These are phyloP conservation scores for Apophysomyces sp. DNA, from an alignment of 371 early-diverging fungal genomes.

Conservation along the genomic window DNA sequence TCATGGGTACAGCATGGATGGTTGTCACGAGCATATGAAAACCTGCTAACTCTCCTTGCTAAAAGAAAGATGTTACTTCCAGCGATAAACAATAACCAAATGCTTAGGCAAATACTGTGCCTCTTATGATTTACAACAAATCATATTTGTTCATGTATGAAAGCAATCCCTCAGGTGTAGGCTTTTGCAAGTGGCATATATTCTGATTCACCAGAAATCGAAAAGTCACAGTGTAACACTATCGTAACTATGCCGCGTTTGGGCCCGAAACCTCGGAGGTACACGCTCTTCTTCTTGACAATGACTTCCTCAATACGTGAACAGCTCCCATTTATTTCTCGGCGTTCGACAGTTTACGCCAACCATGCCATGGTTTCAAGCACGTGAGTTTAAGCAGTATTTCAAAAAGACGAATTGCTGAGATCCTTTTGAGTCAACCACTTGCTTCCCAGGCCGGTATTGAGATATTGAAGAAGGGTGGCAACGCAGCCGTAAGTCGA, in stretches of 20 bases:
- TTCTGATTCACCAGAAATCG: no score
- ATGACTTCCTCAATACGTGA: neutral
- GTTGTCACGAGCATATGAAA: no score
- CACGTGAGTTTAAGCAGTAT: slow-evolving; percentile 21
- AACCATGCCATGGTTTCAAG: slow-evolving; percentile 49
- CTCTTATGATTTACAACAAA: no score
- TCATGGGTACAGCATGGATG: no score
- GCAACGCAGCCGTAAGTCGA: slow-evolving; percentile 82
- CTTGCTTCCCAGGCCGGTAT: slow-evolving; percentile 80
- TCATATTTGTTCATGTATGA: no score
- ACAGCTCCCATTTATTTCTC: slow-evolving; percentile 45
- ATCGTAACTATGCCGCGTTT: neutral
- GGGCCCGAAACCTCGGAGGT: neutral
- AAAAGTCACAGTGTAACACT: no score
- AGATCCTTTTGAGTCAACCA: slow-evolving; percentile 62
- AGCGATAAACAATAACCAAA: no score
- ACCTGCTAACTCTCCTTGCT: no score
- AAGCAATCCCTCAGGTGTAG: no score
- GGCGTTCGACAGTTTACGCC: slow-evolving; percentile 46
- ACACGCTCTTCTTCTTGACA: neutral
- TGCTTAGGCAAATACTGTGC: no score
- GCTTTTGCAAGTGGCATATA: no score
- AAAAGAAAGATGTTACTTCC: no score
- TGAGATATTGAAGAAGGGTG: slow-evolving; percentile 77
- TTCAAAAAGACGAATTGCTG: neutral